Conservation (phyloP, 2,329 filamentous ascomycete species). For the Colletotrichum australisinense region DNA sequence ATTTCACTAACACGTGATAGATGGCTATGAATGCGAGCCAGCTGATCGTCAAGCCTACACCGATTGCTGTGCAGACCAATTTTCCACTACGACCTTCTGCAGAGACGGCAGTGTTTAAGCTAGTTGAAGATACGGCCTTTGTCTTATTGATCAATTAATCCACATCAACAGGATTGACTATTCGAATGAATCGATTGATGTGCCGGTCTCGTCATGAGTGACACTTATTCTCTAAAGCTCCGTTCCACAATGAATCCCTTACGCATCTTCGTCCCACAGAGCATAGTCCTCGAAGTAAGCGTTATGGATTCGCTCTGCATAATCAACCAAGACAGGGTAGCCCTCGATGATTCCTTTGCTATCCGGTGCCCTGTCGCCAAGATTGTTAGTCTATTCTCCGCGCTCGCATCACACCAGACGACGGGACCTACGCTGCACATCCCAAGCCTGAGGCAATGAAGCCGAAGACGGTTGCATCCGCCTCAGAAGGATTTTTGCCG, state of each 20-base stretch:
- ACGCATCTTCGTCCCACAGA: not conserved
- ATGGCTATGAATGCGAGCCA: constrained; percentile 6
- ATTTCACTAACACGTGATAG: not conserved
- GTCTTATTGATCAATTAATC: no score
- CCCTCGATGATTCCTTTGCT: not conserved
- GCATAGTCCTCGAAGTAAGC: not conserved
- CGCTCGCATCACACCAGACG: not conserved
- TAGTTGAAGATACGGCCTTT: not conserved
- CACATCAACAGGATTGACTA: no score
- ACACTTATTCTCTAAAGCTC: not conserved
- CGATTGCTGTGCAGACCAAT: not conserved
- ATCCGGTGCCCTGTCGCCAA: not conserved
- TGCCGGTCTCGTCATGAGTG: not conserved
- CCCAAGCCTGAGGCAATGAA: constrained; percentile 66
- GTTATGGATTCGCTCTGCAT: not conserved
- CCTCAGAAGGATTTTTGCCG: constrained; percentile 64
- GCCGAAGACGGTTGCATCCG: constrained; percentile 67
- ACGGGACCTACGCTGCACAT: constrained; percentile 61
- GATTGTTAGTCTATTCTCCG: not conserved
- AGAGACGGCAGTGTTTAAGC: not conserved
- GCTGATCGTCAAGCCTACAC: not conserved
- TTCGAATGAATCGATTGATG: not conserved
- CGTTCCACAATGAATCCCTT: not conserved
- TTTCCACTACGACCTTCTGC: constrained; percentile 5
- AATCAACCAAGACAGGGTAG: not conserved